phyloP scores from a whole-genome alignment of 805 yeast genomes.

The Teunomyces funiuensis region DNA sequence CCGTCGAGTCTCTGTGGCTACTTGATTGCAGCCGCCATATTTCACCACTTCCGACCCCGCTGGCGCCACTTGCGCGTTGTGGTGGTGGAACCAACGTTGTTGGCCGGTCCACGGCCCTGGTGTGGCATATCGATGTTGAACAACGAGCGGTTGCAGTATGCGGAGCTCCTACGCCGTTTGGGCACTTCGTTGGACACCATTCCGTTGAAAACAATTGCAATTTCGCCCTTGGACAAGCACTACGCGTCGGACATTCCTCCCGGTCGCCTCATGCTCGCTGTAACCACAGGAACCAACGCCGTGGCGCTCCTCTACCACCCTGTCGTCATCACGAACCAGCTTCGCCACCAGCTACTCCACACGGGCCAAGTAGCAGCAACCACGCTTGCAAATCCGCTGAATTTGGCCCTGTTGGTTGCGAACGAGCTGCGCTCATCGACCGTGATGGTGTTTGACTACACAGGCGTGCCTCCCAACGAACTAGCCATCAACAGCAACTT shows the following conservation, averaged over 20 bases:
- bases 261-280: neutral
- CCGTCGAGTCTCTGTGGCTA: constrained; percentile 4
- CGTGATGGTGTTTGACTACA: constrained; percentile 5
- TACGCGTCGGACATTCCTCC: neutral
- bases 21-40: constrained; percentile 1
- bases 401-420: neutral
- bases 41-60: too few species aligned
- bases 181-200: constrained; percentile 6
- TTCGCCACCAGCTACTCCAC: constrained; percentile 8
- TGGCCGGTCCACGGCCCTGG: constrained; percentile 19
- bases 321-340: constrained; percentile 7
- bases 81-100: neutral
- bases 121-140: constrained; percentile 26
- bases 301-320: constrained; percentile 21
- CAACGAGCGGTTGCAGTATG: constrained; percentile 11
- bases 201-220: neutral
- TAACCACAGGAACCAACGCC: neutral
- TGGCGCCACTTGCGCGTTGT: neutral
- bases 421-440: neutral
- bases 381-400: neutral
- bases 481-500: constrained; percentile 7
- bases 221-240: neutral
- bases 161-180: constrained; percentile 7
- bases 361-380: constrained; percentile 7
- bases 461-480: neutral